Conservation (phyloP, 495 filamentous ascomycete species). For the Astrocystis sublimbata region DNA sequence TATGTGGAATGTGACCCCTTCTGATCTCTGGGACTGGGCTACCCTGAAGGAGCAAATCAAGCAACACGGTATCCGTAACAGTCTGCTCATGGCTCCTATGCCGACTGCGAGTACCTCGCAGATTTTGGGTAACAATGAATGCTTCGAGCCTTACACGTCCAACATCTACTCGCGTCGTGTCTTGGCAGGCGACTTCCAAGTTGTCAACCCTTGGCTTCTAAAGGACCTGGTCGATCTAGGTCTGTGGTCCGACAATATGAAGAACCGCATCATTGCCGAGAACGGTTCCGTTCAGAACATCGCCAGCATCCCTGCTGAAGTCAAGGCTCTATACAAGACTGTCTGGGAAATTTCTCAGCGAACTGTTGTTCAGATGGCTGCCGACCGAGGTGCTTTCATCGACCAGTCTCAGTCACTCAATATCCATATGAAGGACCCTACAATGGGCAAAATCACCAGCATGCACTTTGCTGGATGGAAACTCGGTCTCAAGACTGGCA, state of each 20-base stretch:
- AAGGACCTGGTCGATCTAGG: constrained; percentile 98
- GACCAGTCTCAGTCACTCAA: constrained; percentile 98
- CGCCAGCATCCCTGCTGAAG: constrained; percentile 89
- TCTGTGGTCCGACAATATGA: constrained; percentile 99
- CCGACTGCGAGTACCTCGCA: constrained; percentile 94
- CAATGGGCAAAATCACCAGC: constrained; percentile 98
- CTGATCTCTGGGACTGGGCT: constrained; percentile 95
- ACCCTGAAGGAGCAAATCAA: constrained; percentile 86
- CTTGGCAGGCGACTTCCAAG: constrained; percentile 96
- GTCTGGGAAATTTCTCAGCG: constrained; percentile 99
- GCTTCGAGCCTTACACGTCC: constrained; percentile 98
- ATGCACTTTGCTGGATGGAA: constrained; percentile 99
- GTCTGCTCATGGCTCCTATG: constrained; percentile 93
- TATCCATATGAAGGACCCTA: constrained; percentile 98
- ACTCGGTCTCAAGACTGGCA: constrained; percentile 96
- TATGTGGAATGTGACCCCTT: constrained; percentile 95
- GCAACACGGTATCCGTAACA: constrained; percentile 91
- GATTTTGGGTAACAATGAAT: constrained; percentile 98
- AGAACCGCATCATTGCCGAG: constrained; percentile 98
- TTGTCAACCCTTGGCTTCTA: constrained; percentile 98
- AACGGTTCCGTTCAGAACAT: constrained; percentile 96
- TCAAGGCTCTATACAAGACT: constrained; percentile 98
- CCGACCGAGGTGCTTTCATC: constrained; percentile 96
- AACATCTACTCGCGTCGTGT: constrained; percentile 99
- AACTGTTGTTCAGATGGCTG: constrained; percentile 93